These are phyloP conservation scores for Hygrocybe coccinea DNA, from an alignment of 768 basidiomycete species.

Conservation along the genomic window DNA sequence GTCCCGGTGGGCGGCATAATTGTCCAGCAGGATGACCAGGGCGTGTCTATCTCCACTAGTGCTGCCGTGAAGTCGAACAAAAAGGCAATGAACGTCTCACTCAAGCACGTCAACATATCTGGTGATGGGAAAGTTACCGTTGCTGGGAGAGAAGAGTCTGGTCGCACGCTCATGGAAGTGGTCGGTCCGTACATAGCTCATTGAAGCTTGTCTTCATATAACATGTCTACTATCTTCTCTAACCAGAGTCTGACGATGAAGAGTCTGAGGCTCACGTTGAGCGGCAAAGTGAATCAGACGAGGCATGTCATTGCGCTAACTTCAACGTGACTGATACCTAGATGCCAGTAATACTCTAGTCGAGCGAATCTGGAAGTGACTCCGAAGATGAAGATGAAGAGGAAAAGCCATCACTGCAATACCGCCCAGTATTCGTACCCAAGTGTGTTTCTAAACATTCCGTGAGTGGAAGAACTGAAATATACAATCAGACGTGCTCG, in stretches of 20 bases:
- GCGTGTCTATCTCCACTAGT: slow-evolving; percentile 36
- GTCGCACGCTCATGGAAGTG: slow-evolving; percentile 61
- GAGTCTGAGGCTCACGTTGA: slow-evolving; percentile 15
- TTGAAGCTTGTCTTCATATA: slow-evolving; percentile 14
- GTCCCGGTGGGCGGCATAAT: slow-evolving; percentile 52
- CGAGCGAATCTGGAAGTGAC: slow-evolving; percentile 81
- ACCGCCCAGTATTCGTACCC: slow-evolving; percentile 90
- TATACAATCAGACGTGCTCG: slow-evolving; percentile 58
- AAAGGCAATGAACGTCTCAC: slow-evolving; percentile 64
- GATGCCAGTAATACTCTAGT: slow-evolving; percentile 38
- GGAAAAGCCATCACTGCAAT: slow-evolving; percentile 66
- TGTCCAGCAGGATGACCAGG: slow-evolving; percentile 46
- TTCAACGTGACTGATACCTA: not conserved
- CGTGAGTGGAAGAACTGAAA: slow-evolving; percentile 1
- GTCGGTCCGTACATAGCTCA: slow-evolving; percentile 31
- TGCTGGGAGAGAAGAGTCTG: slow-evolving; percentile 73
- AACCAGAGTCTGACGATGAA: slow-evolving; percentile 34
- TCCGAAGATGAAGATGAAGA: slow-evolving; percentile 74
- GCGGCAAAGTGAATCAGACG: slow-evolving; percentile 25
- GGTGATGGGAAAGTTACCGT: slow-evolving; percentile 76
- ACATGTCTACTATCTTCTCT: slow-evolving; percentile 15
- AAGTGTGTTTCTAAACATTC: slow-evolving; percentile 54
- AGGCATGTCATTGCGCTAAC: slow-evolving; percentile 30
- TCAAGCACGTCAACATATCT: slow-evolving; percentile 79
- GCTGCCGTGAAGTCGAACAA: slow-evolving; percentile 26